Evolutionary conservation across 306 rosid species (phyloP).

Genomic region (Amphicarpaea edgeworthii): DNA sequence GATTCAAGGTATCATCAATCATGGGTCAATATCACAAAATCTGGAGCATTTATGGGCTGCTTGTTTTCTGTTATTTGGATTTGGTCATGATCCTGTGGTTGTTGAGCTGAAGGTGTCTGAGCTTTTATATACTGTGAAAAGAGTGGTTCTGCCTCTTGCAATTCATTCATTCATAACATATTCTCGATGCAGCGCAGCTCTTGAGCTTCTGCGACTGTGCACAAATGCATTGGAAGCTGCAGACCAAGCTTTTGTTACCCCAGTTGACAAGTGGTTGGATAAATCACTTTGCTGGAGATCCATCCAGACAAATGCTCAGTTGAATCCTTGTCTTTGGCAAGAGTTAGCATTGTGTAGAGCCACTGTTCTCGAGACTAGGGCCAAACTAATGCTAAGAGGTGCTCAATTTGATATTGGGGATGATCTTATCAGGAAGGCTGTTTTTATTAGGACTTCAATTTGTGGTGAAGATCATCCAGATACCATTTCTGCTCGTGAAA

Average conservation of each 20-base stretch:
- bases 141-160: constrained; percentile 77
- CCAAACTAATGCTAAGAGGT: constrained; percentile 90
- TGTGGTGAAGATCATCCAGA: constrained; percentile 89
- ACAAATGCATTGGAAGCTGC: constrained; percentile 85
- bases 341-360: constrained; percentile 84
- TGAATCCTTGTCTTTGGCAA: constrained; percentile 92
- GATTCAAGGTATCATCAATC: constrained; percentile 73
- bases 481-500: constrained; percentile 80
- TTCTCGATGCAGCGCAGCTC: constrained; percentile 79
- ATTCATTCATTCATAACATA: constrained; percentile 76
- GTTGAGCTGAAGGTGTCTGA: constrained; percentile 81
- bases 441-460: constrained; percentile 83
- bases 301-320: constrained; percentile 79
- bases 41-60: constrained; percentile 87
- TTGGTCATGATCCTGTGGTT: constrained; percentile 72
- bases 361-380: constrained; percentile 81
- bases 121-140: constrained; percentile 66
- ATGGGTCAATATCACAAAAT: constrained; percentile 62
- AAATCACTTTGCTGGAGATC: constrained; percentile 87
- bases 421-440: constrained; percentile 81
- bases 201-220: constrained; percentile 83
- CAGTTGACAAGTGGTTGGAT: constrained; percentile 84
- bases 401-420: constrained; percentile 83
- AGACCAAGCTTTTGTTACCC: constrained; percentile 80
- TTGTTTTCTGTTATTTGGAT: constrained; percentile 80